Conservation (phyloP, 2,329 filamentous ascomycete genomes). For the Hypocrella siamensis region DNA sequence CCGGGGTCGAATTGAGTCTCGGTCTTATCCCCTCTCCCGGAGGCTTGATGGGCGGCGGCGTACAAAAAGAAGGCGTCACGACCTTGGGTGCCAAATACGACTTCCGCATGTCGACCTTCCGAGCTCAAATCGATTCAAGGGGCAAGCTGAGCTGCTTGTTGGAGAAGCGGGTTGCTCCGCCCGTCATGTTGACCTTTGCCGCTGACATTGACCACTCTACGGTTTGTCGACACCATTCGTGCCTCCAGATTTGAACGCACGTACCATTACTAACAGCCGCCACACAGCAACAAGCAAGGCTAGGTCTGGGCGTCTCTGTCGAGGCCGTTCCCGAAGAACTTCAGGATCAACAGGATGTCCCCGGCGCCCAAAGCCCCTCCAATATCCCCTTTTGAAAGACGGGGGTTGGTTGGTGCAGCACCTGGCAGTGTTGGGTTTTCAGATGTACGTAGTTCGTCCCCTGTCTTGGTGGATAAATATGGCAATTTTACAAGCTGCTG, state of each 20-base stretch:
- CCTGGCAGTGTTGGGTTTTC: too few species aligned
- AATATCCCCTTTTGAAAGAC: constrained; percentile 53
- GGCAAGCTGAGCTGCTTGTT: constrained; percentile 86
- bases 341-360: constrained; percentile 64
- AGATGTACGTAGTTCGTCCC: too few species aligned
- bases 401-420: too few species aligned
- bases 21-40: constrained; percentile 54
- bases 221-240: constrained; percentile 42
- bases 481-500: too few species aligned
- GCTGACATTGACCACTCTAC: constrained; percentile 93
- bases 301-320: constrained; percentile 85
- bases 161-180: constrained; percentile 89
- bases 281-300: constrained; percentile 75
- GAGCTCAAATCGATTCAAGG: constrained; percentile 87
- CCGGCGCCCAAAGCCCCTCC: constrained; percentile 31
- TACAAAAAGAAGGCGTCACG: constrained; percentile 76
- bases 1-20: constrained; percentile 86
- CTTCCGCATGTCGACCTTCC: constrained; percentile 89
- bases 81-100: constrained; percentile 95
- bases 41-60: constrained; percentile 58
- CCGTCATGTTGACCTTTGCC: constrained; percentile 86
- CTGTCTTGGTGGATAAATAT: too few species aligned
- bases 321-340: constrained; percentile 74
- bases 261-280: neutral
- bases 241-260: neutral